These are phyloP conservation scores for Fusarium secorum DNA, from an alignment of 2,329 filamentous ascomycete species.

Conservation along the genomic window DNA sequence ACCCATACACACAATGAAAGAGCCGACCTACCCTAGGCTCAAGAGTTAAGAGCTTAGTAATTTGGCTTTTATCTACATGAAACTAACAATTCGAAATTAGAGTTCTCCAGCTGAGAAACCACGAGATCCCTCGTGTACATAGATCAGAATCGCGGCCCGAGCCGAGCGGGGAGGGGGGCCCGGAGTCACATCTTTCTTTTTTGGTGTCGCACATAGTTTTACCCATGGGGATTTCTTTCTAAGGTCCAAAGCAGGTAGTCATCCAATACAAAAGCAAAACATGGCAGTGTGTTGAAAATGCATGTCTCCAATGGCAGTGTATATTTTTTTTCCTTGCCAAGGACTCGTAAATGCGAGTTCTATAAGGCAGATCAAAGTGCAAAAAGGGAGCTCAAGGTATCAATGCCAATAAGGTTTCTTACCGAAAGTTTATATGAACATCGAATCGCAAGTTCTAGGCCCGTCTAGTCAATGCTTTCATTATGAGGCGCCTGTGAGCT, in stretches of 20 bases:
- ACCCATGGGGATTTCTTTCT: not conserved
- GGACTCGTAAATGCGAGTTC: not conserved
- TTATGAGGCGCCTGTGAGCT: not conserved
- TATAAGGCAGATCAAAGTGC: not conserved
- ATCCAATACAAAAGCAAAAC: not conserved
- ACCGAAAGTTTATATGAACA: not conserved
- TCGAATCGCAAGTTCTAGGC: not conserved
- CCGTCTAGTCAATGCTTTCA: no score
- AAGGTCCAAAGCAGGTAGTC: not conserved
- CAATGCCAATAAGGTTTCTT: not conserved
- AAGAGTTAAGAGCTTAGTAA: not conserved
- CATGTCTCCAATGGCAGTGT: not conserved
- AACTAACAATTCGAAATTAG: not conserved
- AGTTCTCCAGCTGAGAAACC: not conserved
- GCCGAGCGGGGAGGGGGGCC: constrained; percentile 48
- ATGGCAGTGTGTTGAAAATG: not conserved
- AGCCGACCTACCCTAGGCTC: not conserved
- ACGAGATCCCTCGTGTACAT: constrained; percentile 38
- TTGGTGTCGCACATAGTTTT: not conserved
- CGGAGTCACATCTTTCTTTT: constrained; percentile 8
- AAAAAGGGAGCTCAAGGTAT: not conserved
- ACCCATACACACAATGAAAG: not conserved
- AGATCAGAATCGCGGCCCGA: constrained; percentile 52
- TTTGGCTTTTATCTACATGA: not conserved
- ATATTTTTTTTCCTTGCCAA: not conserved